Conservation (phyloP, 495 filamentous ascomycete species). For the Usnea hakonensis region DNA sequence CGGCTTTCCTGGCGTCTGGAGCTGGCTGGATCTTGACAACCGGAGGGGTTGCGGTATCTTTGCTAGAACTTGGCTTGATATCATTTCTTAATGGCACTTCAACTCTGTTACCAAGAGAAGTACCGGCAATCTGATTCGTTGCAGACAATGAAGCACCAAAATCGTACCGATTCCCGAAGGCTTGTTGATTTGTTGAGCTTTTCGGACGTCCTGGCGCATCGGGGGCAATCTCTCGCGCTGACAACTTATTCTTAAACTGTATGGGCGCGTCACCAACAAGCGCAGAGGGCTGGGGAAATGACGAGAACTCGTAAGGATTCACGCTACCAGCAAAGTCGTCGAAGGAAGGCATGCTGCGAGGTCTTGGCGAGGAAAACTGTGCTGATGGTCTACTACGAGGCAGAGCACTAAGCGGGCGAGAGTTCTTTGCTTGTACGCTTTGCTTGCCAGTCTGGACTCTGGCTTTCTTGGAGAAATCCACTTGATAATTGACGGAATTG, state of each 20-base stretch:
- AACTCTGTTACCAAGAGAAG: conserved; percentile 16
- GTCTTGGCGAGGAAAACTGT: conserved; percentile 41
- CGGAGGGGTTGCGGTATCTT: not conserved
- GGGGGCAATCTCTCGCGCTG: conserved; percentile 29
- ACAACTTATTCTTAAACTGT: conserved; percentile 39
- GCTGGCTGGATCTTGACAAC: not conserved
- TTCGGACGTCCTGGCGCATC: conserved; percentile 46
- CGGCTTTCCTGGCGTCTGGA: conserved; percentile 2
- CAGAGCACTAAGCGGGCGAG: conserved; percentile 52
- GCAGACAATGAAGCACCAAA: conserved; percentile 81
- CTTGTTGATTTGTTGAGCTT: conserved; percentile 60
- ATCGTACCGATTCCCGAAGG: conserved; percentile 87
- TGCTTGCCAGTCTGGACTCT: conserved; percentile 50
- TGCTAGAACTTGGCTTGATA: conserved; percentile 37
- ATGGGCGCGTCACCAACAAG: conserved; percentile 31
- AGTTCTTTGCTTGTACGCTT: conserved; percentile 39
- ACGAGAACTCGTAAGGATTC: conserved; percentile 43
- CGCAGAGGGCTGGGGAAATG: conserved; percentile 46
- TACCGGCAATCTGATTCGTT: conserved; percentile 50
- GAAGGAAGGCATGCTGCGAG: conserved; percentile 57
- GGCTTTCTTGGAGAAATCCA: conserved; percentile 78
- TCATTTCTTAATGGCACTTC: conserved; percentile 11
- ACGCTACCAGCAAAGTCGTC: conserved; percentile 60
- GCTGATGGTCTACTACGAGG: conserved; percentile 67
- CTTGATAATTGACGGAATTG: conserved; percentile 71